phyloP scores from a whole-genome alignment of 768 basidiomycete species.

The Hypholoma fasciculare region DNA sequence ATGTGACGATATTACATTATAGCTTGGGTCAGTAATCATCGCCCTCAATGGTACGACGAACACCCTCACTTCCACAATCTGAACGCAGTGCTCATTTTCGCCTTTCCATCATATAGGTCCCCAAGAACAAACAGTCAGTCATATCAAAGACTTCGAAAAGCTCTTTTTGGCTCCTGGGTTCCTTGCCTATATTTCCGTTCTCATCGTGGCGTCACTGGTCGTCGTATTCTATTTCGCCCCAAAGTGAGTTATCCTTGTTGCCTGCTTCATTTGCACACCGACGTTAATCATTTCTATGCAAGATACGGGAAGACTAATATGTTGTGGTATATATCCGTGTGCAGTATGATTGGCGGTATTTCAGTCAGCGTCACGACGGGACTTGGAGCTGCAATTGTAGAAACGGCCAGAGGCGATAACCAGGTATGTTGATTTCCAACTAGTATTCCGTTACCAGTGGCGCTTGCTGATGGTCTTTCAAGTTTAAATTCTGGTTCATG shows the following conservation, averaged over 20 bases:
- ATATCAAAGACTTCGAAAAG: conserved; percentile 70
- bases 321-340: conserved; percentile 94
- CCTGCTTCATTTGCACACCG: background rate
- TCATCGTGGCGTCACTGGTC: conserved; percentile 63
- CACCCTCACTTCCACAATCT: background rate
- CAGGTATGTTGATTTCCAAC: conserved; percentile 47
- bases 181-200: conserved; percentile 63
- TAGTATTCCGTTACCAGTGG: background rate
- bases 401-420: conserved; percentile 71
- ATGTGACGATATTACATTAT: background rate
- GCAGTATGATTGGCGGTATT: conserved; percentile 95
- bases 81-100: conserved; percentile 9
- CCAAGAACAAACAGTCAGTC: conserved; percentile 63
- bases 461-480: background rate
- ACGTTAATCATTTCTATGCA: background rate
- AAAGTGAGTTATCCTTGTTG: conserved; percentile 41
- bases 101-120: conserved; percentile 49
- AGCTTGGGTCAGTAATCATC: conserved; percentile 87
- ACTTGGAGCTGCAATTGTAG: conserved; percentile 88
- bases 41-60: conserved; percentile 71
- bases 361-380: conserved; percentile 95
- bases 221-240: conserved; percentile 86
- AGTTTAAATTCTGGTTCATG: conserved; percentile 93
- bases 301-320: conserved; percentile 90
- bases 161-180: conserved; percentile 87